Evolutionary conservation across 2,329 filamentous ascomycete genomes (phyloP), one percentile per base, ranked within the genome.

Genomic region (Myrmaecium sp.): DNA sequence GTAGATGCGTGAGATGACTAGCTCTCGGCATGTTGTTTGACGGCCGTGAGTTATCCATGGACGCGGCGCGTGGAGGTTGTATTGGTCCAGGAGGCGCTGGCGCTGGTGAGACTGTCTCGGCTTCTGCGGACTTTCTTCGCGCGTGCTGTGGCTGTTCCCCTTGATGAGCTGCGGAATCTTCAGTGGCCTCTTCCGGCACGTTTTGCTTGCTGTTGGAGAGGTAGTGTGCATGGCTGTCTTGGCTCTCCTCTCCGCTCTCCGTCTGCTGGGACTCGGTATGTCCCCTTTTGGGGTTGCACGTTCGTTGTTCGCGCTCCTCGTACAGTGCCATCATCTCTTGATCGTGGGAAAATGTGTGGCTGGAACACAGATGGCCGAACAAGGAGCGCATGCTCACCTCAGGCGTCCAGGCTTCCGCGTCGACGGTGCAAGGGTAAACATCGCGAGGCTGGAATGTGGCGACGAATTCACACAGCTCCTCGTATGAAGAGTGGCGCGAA

Each of bases 401-500:
- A 33, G 71, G 57, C 15, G 55, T 54, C 83, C 83, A 94, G 1
- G 54, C 54, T 0, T 49, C 40, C 10, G 63, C 51, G 33, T 81
- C 64, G 2, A 61, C 52, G 0, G 82, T 92, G 42, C 83, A 93
- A 0, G 84, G 82, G 57, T 76, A 78, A 2, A 94, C 58, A 39
- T 94, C 82, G 23, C 55, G 68, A 0, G 83, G 83, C 15, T 56
- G 65, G 38, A 94, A 78, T 0, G 61, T 58, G 3, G 58, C 46
- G 1, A 93, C 60, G 1, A 94, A 54, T 28, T 70, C 53, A 35
- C 80, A 76, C 3, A 92, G 63, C 45, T 94, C 86, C 0, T 60
- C 56, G 33, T 89, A 86, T 0, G 81, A 92, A 0, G 86, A 91
- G 48, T 95, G 86, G 1, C 86, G 68, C 1, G 86, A 86, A 43